Evolutionary conservation across 768 basidiomycete species (phyloP), one percentile per base, ranked within the genome.

Genomic region (Gloeopeniophorella convolvens): DNA sequence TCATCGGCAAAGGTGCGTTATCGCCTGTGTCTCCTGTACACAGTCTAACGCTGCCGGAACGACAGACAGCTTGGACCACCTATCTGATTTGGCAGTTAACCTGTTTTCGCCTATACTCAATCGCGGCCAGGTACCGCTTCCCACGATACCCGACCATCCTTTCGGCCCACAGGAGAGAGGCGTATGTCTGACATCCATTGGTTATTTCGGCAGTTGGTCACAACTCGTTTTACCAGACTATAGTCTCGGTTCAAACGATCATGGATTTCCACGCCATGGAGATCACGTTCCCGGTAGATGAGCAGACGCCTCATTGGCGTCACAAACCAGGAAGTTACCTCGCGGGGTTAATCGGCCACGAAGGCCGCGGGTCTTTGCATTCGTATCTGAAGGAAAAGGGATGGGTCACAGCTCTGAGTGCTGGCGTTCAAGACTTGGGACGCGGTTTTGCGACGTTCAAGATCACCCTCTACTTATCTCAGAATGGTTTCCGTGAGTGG

Each of bases 361-460:
- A 97, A 68, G 93, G 93, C 1, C 82, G 85, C 30, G 95, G 95
- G 1, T 97, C 95, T 1, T 68, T 98, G 26, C 77, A 89, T 59
- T 89, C 92, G 1, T 91, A 92, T 64, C 74, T 99, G 49, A 98
- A 95, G 70, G 73, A 75, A 54, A 86, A 85, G 61, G 89, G 90
- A 2, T 95, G 92, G 91, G 76, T 87, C 31, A 90, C 83, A 24
- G 72, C 73, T 11, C 70, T 98, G 42, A 79, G 75, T 47, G 74
- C 82, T 36, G 90, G 86, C 1, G 73, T 78, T 3, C 84, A 86
- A 58, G 69, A 73, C 28, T 75, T 89, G 5, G 89, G 78, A 16
- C 77, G 89, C 55, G 90, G 92, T 0, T 91, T 97, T 63, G 86
- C 83, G 33, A 84, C 89, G 75, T 89, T 96, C 70, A 93, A 89